Conservation (phyloP, 73 alveolate species). For the Tetrahymena malaccensis region DNA sequence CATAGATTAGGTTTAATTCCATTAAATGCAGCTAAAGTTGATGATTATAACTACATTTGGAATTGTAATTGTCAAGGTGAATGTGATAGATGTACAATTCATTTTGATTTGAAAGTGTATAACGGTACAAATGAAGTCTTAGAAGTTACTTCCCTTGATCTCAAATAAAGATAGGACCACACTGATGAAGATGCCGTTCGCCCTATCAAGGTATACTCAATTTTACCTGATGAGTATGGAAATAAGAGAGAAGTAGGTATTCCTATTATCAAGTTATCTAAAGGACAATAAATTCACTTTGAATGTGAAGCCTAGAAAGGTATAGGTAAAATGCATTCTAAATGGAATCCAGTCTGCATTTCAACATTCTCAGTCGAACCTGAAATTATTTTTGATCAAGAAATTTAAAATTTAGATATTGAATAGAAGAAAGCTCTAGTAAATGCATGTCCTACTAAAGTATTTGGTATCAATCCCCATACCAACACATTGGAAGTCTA, state of each 20-base stretch:
- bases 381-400: conserved; percentile 56
- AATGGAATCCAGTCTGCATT: conserved; percentile 89
- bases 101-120: conserved; percentile 60
- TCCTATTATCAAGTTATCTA: conserved; percentile 78
- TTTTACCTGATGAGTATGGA: conserved; percentile 54
- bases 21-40: conserved; percentile 48
- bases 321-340: conserved; percentile 89
- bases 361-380: conserved; percentile 83
- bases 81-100: conserved; percentile 70
- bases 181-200: conserved; percentile 32
- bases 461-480: conserved; percentile 43
- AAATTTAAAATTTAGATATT: conserved; percentile 47
- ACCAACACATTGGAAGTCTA: conserved; percentile 57
- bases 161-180: conserved; percentile 50
- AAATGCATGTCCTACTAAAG: conserved; percentile 51
- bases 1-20: conserved; percentile 92
- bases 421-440: conserved; percentile 54
- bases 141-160: conserved; percentile 78
- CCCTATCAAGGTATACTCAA: conserved; percentile 44
- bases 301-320: conserved; percentile 88
- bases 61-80: conserved; percentile 58
- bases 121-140: conserved; percentile 63
- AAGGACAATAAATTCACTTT: conserved; percentile 78
- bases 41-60: conserved; percentile 66
- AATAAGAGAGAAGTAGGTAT: conserved; percentile 70